phyloP scores from a whole-genome alignment of 768 basidiomycete species.

The Trichaptum fuscoviolaceum region DNA sequence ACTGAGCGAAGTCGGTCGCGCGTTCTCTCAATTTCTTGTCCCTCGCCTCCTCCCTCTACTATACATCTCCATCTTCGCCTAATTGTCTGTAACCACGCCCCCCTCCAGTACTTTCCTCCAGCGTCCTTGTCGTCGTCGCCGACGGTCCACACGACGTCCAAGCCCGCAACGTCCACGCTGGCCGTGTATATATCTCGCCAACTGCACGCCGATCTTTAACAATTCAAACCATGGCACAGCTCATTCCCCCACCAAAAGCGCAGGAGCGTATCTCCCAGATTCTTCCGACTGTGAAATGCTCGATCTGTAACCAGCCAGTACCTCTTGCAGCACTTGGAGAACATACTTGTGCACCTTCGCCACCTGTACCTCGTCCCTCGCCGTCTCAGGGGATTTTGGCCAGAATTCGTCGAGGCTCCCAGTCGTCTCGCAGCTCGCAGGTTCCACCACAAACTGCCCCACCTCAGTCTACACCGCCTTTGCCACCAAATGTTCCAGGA shows the following conservation, averaged over 20 bases:
- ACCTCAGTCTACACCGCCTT: neutral
- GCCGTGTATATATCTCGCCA: constrained; percentile 4
- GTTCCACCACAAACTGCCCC: neutral
- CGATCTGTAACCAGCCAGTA: constrained; percentile 65
- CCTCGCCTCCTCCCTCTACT: neutral
- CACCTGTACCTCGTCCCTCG: constrained; percentile 32
- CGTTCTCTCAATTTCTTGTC: neutral
- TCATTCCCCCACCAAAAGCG: constrained; percentile 19
- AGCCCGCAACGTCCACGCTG: neutral
- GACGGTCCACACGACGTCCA: constrained; percentile 1
- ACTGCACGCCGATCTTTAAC: neutral
- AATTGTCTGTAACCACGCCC: constrained; percentile 1
- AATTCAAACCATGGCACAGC: constrained; percentile 4
- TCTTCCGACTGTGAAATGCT: constrained; percentile 82
- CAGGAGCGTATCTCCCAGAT: constrained; percentile 60
- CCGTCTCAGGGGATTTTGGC: constrained; percentile 28
- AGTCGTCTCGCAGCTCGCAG: constrained; percentile 35
- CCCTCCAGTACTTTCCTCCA: neutral
- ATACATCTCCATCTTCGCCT: neutral
- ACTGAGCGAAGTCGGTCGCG: neutral
- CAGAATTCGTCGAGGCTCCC: constrained; percentile 37
- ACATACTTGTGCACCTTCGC: constrained; percentile 60
- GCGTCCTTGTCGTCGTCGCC: neutral
- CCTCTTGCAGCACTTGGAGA: constrained; percentile 70
- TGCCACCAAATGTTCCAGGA: neutral